phyloP scores from a whole-genome alignment of 1,284 basidiomycete species.

The Naganishia albida region DNA sequence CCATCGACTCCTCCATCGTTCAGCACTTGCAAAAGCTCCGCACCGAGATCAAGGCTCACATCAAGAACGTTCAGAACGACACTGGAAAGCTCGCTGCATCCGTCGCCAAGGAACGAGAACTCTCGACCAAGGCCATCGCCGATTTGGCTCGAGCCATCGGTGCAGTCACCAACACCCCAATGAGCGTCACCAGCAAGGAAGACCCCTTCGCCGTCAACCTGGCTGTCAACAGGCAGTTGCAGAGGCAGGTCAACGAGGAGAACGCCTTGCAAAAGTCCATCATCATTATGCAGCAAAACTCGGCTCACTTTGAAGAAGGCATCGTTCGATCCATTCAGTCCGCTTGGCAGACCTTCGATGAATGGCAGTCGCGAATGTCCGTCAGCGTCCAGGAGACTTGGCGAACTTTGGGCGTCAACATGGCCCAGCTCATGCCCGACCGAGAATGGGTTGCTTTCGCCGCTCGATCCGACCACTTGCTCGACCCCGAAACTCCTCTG shows the following conservation, averaged over 20 bases:
- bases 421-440: slow-evolving; percentile 84
- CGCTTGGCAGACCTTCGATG: slow-evolving; percentile 95
- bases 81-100: slow-evolving; percentile 91
- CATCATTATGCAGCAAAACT: slow-evolving; percentile 98
- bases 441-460: slow-evolving; percentile 97
- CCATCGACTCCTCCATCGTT: slow-evolving; percentile 95
- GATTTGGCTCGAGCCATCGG: slow-evolving; percentile 86
- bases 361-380: slow-evolving; percentile 91
- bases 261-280: slow-evolving; percentile 98
- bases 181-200: slow-evolving; percentile 75
- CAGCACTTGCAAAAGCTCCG: slow-evolving; percentile 95
- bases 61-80: slow-evolving; percentile 97
- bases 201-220: slow-evolving; percentile 84
- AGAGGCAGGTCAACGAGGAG: slow-evolving; percentile 89
- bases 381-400: slow-evolving; percentile 78
- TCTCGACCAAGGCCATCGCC: slow-evolving; percentile 82
- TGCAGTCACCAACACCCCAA: slow-evolving; percentile 92
- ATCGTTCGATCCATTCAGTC: slow-evolving; percentile 94
- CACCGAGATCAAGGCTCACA: slow-evolving; percentile 94
- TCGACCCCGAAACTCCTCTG: slow-evolving; percentile 94
- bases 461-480: slow-evolving; percentile 88
- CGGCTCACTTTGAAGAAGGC: slow-evolving; percentile 94
- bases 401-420: slow-evolving; percentile 71
- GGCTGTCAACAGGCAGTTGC: slow-evolving; percentile 80
- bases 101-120: slow-evolving; percentile 91